Base-by-base conservation (phyloP, 495 filamentous ascomycete genomes). In the Penicillium herquei region DNA sequence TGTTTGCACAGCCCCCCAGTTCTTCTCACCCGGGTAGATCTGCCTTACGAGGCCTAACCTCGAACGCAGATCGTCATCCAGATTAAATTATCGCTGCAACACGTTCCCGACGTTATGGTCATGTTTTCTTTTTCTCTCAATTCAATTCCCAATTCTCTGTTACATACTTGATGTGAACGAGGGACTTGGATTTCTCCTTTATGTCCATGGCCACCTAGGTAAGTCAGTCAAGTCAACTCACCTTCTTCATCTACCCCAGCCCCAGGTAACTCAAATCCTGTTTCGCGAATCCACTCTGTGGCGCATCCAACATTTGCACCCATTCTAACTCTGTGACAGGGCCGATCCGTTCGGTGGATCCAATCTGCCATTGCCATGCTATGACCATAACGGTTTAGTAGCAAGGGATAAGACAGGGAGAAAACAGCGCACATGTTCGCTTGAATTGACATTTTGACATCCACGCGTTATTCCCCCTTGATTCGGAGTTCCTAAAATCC, bases 1-100 rank as follows among this genome's bases (percentile, higher is more conserved):
- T 68, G 62, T 63, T 68, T 68, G 59, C 64, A 65, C 64, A 55
- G 64, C 64, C 64, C 62, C 34, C 63, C 12, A 9, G 39, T 52
- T 43, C 21, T 26, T 26, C 21, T 26, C 37, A 52, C 50, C 50
- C 50, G 40, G 61, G 61, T 30, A 26, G 44, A 58, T 54, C 50
- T 58, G 35, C 9, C 35, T 21, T 13, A 49, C 16, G 17, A 7
- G 18, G 37, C 48, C 16, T 37, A 37, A 13, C 34, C 8, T 37
- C 9, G 12, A 10, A 9, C 34, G 21, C 21, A 26, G 21, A 26
- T 37, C 34, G 2, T 37, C 34, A 6, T 3, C 2, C 34, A 37
- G 9, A 37, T 37, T 13, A 13, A 9, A 37, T 37, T 37, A 21
- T 41, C 39, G 41, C 14, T 46, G 26, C 43, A 46, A 26, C 43